Conservation (phyloP, 768 basidiomycete species). For the Phylloporus sp. region DNA sequence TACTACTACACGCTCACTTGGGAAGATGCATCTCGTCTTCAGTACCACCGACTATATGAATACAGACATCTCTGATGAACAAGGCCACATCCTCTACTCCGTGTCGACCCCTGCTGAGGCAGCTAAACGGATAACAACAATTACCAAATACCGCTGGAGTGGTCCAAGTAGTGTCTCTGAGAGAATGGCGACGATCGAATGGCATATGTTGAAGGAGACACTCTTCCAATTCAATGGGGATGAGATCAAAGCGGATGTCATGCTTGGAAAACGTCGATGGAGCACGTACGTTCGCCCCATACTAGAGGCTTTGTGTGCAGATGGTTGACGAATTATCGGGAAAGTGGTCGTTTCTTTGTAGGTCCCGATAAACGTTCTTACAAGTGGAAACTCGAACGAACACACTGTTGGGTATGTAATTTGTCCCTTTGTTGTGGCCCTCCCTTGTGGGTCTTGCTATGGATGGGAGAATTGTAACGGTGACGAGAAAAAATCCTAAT, state of each 20-base stretch:
- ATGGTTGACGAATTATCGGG: neutral
- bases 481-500: neutral
- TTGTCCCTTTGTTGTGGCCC: neutral
- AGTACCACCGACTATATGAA: slow-evolving; percentile 19
- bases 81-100: slow-evolving; percentile 20
- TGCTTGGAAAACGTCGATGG: slow-evolving; percentile 23
- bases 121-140: slow-evolving; percentile 18
- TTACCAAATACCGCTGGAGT: slow-evolving; percentile 24
- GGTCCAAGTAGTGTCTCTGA: slow-evolving; percentile 15
- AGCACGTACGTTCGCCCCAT: slow-evolving; percentile 14
- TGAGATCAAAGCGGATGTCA: slow-evolving; percentile 22
- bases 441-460: neutral
- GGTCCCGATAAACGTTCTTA: slow-evolving; percentile 33
- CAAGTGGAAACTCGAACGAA: slow-evolving; percentile 32
- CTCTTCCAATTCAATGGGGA: slow-evolving; percentile 30
- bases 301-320: neutral
- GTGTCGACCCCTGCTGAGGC: slow-evolving; percentile 14
- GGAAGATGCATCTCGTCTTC: slow-evolving; percentile 21
- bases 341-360: slow-evolving; percentile 31
- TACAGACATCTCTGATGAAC: slow-evolving; percentile 14
- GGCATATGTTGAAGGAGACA: slow-evolving; percentile 26
- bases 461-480: neutral
- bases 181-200: slow-evolving; percentile 35
- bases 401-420: slow-evolving; percentile 25
- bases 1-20: neutral